Percentiles rank a stretch among this genome's conserved stretches.
phyloP scores from a whole-genome alignment of 2,329 filamentous ascomycete genomes.

The Stagonosporopsis tanaceti region DNA sequence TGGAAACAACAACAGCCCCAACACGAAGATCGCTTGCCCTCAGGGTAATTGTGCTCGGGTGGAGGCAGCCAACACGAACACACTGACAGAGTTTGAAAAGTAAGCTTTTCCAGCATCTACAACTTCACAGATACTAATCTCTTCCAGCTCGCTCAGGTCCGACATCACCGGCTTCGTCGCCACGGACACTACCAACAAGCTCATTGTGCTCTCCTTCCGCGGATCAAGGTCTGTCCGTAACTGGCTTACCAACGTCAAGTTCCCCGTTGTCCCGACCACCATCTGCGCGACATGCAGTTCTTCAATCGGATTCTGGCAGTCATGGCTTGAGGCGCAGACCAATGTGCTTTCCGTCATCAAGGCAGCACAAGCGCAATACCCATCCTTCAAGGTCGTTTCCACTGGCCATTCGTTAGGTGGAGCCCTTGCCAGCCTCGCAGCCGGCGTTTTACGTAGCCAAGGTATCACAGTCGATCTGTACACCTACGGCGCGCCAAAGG shows the following conservation, averaged over 20 bases:
- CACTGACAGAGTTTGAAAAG: slow-evolving; percentile 60
- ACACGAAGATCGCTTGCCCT: slow-evolving; percentile 55
- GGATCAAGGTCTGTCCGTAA: slow-evolving; percentile 68
- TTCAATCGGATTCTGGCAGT: slow-evolving; percentile 66
- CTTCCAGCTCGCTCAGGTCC: slow-evolving; percentile 41
- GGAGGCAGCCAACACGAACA: slow-evolving; percentile 55
- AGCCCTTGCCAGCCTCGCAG: slow-evolving; percentile 68
- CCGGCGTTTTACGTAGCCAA: slow-evolving; percentile 61
- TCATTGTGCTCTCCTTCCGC: slow-evolving; percentile 68
- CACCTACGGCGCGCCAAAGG: slow-evolving; percentile 72
- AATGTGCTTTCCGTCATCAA: slow-evolving; percentile 56
- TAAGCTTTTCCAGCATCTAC: slow-evolving; percentile 35
- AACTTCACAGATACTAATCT: not conserved
- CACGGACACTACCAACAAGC: slow-evolving; percentile 55
- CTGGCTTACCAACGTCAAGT: slow-evolving; percentile 65
- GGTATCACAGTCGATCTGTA: slow-evolving; percentile 65
- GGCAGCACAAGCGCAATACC: slow-evolving; percentile 56
- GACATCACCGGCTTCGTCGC: slow-evolving; percentile 59
- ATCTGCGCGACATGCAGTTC: slow-evolving; percentile 59
- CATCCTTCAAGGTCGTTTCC: slow-evolving; percentile 62
- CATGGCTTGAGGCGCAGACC: slow-evolving; percentile 63
- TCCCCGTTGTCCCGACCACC: slow-evolving; percentile 52
- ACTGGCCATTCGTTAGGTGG: slow-evolving; percentile 75
- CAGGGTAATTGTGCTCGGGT: slow-evolving; percentile 59
- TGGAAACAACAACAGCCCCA: slow-evolving; percentile 56